Evolutionary conservation across 2,329 filamentous ascomycete species (phyloP).

Genomic region (Verticillium zaregamsianum): DNA sequence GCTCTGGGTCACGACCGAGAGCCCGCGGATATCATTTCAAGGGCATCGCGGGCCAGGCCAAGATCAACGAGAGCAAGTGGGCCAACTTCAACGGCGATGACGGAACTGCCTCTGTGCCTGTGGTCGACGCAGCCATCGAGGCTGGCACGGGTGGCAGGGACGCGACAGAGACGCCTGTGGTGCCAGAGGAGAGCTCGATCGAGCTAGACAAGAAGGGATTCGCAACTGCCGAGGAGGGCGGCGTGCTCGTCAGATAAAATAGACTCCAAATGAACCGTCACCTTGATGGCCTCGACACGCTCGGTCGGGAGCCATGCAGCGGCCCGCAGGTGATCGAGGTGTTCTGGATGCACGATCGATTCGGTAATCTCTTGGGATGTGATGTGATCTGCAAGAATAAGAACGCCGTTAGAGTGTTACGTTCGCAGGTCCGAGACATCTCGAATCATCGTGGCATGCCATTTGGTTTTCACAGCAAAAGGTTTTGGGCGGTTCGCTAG

Average conservation of each 20-base stretch:
- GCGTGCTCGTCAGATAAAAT: background rate
- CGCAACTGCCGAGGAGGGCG: slow-evolving; percentile 23
- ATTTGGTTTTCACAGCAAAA: background rate
- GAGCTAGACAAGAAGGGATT: slow-evolving; percentile 54
- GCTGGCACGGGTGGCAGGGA: slow-evolving; percentile 39
- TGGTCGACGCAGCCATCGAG: slow-evolving; percentile 13
- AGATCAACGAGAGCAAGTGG: slow-evolving; percentile 66
- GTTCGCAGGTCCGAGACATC: background rate
- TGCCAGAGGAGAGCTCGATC: slow-evolving; percentile 40
- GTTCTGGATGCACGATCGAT: background rate
- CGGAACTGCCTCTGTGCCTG: slow-evolving; percentile 1
- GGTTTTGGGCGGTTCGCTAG: no score
- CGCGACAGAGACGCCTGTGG: slow-evolving; percentile 43
- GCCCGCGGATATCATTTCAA: slow-evolving; percentile 81
- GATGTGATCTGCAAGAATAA: background rate
- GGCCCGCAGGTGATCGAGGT: background rate
- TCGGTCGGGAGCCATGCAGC: background rate
- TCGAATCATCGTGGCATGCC: background rate
- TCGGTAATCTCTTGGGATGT: background rate
- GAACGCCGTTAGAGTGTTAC: background rate
- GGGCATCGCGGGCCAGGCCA: slow-evolving; percentile 59
- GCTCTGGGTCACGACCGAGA: slow-evolving; percentile 73
- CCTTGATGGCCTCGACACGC: background rate
- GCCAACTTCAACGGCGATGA: slow-evolving; percentile 40
- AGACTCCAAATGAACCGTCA: background rate